Base-by-base conservation (phyloP, 2,329 filamentous ascomycete species). In the Plectosphaerella cucumerina region DNA sequence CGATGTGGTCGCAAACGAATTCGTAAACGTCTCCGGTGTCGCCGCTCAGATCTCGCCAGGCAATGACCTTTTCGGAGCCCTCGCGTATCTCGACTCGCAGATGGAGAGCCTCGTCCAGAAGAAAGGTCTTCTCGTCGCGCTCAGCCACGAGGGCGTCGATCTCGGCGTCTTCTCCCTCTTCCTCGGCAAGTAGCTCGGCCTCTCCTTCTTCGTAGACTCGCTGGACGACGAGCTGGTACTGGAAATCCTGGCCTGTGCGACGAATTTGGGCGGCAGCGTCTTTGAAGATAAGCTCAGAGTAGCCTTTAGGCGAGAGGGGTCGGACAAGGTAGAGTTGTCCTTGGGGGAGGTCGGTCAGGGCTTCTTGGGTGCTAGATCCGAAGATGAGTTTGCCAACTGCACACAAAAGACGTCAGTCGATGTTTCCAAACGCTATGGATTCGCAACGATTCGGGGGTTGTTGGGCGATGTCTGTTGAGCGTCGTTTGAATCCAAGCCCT, bases 251-350 rank as follows among this genome's bases (percentile, higher is more conserved):
- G 18, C 89, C 92, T 15, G 94, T 97, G 57, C 90, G 85, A 58
- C 95, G 87, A 64, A 99, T 95, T 56, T 87, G 90, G 49, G 93
- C 90, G 44, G 90, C 89, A 37, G 91, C 88, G 84, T 99, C 94
- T 70, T 94, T 96, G 80, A 97, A 99, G 71, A 99, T 96, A 66
- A 97, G 90, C 71, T 99, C 94, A 2, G 93, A 97, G 69, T 97
- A 97, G 58, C 94, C 94, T 70, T 99, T 99, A 51, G 93, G 91
- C 8, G 93, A 97, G 47, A 90, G 82, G 11, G 94, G 94, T 62
- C 94, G 89, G 61, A 99, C 94, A 59, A 99, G 87, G 70, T 97
- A 99, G 43, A 99, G 89, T 70, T 97, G 92, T 65, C 94, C 94
- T 70, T 97, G 91, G 15, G 92, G 85, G 42, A 99, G 86, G 67